A percentile compares a stretch with the other conserved stretches of the same genome.
These are phyloP conservation scores for Penicillium roqueforti DNA, from an alignment of 495 filamentous ascomycete genomes.

Conservation along the genomic window DNA sequence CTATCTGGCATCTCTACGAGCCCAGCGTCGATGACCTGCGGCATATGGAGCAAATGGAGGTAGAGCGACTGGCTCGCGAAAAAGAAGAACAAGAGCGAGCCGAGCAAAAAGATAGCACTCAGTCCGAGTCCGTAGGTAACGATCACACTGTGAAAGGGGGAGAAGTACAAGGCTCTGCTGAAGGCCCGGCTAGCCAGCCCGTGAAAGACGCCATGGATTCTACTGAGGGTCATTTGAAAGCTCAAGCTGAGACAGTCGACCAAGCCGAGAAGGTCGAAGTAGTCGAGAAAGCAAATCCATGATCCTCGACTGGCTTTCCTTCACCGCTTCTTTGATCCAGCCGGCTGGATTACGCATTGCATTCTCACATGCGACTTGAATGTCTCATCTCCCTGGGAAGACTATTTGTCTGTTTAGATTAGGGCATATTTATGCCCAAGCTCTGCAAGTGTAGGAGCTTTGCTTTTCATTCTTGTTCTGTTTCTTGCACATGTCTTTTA, in stretches of 20 bases:
- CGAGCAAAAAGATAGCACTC: constrained; percentile 32
- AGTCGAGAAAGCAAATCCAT: background rate
- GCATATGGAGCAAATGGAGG: constrained; percentile 97
- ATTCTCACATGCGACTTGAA: background rate
- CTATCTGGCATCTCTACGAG: constrained; percentile 99
- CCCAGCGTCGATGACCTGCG: constrained; percentile 94
- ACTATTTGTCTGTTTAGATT: background rate
- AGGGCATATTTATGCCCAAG: constrained; percentile 5
- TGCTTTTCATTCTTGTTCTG: constrained; percentile 5
- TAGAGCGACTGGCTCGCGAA: constrained; percentile 69
- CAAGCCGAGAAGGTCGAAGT: background rate
- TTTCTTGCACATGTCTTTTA: constrained; percentile 10
- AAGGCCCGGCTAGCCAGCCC: constrained; percentile 15
- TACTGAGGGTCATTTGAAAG: constrained; percentile 4
- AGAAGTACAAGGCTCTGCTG: constrained; percentile 12
- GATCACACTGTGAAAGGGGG: constrained; percentile 1
- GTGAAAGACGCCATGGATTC: constrained; percentile 12
- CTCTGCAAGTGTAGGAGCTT: constrained; percentile 7
- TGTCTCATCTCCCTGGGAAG: background rate
- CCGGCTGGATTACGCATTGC: background rate
- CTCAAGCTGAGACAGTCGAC: background rate
- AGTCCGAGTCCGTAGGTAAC: constrained; percentile 6
- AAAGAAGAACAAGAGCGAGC: constrained; percentile 66
- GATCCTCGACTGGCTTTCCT: background rate
- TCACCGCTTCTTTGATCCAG: background rate